A percentile compares a stretch with the other conserved stretches of the same genome.
Evolutionary conservation across 306 rosid genomes (phyloP).

Genomic region (Vicia sativa): DNA sequence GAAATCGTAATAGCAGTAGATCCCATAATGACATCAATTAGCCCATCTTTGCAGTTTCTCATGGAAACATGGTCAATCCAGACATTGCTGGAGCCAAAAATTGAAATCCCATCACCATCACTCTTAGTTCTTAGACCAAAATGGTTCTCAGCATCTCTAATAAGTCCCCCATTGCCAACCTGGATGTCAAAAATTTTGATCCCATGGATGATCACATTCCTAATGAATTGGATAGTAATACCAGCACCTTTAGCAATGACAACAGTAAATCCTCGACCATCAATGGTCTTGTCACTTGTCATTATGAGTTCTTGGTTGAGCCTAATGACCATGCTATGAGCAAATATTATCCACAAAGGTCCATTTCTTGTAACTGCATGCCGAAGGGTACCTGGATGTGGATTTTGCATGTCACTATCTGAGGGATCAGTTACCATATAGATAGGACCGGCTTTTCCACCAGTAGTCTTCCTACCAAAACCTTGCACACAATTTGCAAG

Average conservation of each 20-base stretch:
- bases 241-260: conserved; percentile 66
- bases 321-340: too few relatives aligned
- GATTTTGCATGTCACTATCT: conserved; percentile 47
- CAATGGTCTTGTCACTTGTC: conserved; percentile 55
- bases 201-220: conserved; percentile 68
- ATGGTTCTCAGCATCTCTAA: conserved; percentile 59
- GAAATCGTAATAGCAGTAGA: conserved; percentile 80
- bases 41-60: too few relatives aligned
- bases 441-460: conserved; percentile 56
- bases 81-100: too few relatives aligned
- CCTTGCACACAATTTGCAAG: conserved; percentile 64
- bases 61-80: too few relatives aligned
- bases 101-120: conserved; percentile 47
- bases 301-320: too few relatives aligned
- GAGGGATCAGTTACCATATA: too few relatives aligned
- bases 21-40: too few relatives aligned
- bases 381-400: conserved; percentile 70
- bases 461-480: conserved; percentile 61
- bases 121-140: conserved; percentile 59
- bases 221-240: conserved; percentile 58
- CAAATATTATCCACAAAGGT: too few relatives aligned
- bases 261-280: conserved; percentile 65
- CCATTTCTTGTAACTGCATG: conserved; percentile 52
- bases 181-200: conserved; percentile 55
- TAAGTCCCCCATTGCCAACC: conserved; percentile 54